phyloP scores from a whole-genome alignment of 352 stramenopile genomes.

The Phytophthora chlamydospora region DNA sequence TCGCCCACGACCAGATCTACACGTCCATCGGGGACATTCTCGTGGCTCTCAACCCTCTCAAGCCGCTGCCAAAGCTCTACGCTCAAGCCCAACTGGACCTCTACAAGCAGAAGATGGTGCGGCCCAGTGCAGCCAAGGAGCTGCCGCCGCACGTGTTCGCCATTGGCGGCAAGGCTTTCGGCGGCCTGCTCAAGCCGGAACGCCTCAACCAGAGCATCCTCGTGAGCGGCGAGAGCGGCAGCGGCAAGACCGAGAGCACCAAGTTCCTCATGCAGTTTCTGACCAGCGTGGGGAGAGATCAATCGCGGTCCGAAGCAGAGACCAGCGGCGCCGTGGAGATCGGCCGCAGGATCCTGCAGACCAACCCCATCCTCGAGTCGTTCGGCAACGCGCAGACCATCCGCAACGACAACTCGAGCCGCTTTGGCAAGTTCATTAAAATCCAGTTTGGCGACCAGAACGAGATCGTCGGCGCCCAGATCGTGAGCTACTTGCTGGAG shows the following conservation, averaged over 20 bases:
- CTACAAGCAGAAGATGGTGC: constrained; percentile 65
- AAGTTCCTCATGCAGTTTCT: constrained; percentile 97
- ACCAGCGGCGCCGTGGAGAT: constrained; percentile 71
- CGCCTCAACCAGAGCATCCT: constrained; percentile 93
- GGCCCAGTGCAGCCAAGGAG: constrained; percentile 17
- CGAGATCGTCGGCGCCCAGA: constrained; percentile 92
- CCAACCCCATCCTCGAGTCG: constrained; percentile 97
- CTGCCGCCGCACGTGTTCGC: constrained; percentile 91
- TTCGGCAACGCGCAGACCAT: constrained; percentile 98
- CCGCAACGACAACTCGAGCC: constrained; percentile 96
- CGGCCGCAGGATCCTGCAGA: constrained; percentile 92
- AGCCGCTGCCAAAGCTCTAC: constrained; percentile 69
- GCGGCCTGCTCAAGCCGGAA: constrained; percentile 60
- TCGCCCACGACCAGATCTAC: constrained; percentile 81
- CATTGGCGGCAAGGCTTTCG: constrained; percentile 89
- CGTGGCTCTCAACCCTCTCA: constrained; percentile 86
- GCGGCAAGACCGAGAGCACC: constrained; percentile 96
- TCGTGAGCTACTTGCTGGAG: constrained; percentile 97
- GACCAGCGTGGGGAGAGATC: constrained; percentile 81
- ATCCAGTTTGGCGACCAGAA: constrained; percentile 88
- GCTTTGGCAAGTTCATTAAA: constrained; percentile 97
- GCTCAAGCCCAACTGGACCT: constrained; percentile 55
- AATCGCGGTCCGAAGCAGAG: constrained; percentile 19
- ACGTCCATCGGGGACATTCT: constrained; percentile 89
- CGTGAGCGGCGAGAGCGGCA: constrained; percentile 95